Evolutionary conservation across 2,329 filamentous ascomycete genomes (phyloP), one percentile per base, ranked within the genome.

Genomic region (Diplodia corticola): DNA sequence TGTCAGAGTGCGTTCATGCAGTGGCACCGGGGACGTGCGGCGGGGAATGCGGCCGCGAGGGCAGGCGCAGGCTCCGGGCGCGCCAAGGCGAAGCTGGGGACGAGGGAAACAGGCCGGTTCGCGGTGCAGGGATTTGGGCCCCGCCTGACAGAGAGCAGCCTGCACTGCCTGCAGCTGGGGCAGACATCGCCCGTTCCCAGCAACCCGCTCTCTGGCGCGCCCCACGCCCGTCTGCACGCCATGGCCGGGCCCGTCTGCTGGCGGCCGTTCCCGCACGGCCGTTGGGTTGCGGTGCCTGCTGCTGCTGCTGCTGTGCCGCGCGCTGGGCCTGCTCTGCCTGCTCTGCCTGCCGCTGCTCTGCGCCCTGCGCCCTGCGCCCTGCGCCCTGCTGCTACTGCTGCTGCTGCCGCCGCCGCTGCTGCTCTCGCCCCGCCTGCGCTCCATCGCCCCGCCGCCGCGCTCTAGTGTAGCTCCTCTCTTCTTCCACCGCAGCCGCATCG

Each of bases 1-100:
- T 53, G 48, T 15, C 48, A 51, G 37, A 35, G 60, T 20, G 60
- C 60, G 60, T 61, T 61, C 57, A 61, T 61, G 57, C 57, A 49
- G 57, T 61, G 57, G 57, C 57, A 61, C 40, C n/a, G n/a, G 17
- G 20, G 28, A 20, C 30, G 28, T 44, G 40, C 26, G 40, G 55
- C 37, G 37, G 20, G 35, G 35, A 20, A 37, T 37, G 20, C 57
- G 44, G 44, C 22, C 28, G 35, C 57, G 15, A 9, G 20, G 12
- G 35, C 24, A 24, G 30, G 17, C 15, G 33, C 35, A 26, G 13
- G 22, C 22, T 5, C 51, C 20, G 22, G 51, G 51, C 51, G n/a
- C 51, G 30, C 2, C 10, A 9, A 10, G 28, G 6, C 28, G 28
- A 20, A 15, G 40, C 12, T 4, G 9, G 37, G 13, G 37, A 17